Evolutionary conservation across 1,139 yeast species (phyloP).

Genomic region (Hansenula lynferdii): DNA sequence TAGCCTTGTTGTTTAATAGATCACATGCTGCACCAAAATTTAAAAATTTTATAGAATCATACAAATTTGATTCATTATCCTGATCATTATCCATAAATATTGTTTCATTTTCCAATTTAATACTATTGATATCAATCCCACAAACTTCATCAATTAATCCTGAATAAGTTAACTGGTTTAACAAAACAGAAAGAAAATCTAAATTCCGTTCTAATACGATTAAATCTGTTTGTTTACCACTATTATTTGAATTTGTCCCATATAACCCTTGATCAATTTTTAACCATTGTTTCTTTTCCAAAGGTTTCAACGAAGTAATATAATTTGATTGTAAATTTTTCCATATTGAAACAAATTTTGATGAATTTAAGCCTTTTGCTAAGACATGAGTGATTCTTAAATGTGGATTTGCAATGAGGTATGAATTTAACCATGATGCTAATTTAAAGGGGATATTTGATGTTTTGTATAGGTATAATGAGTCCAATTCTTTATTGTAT

Average conservation of each 20-base stretch:
- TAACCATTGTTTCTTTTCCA: constrained; percentile 19
- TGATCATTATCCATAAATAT: constrained; percentile 16
- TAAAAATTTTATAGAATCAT: constrained; percentile 34
- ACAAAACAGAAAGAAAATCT: constrained; percentile 66
- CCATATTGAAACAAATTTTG: constrained; percentile 33
- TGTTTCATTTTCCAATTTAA: constrained; percentile 30
- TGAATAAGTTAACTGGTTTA: constrained; percentile 74
- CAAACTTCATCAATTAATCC: constrained; percentile 79
- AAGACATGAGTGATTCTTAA: constrained; percentile 33
- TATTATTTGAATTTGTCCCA: constrained; percentile 19
- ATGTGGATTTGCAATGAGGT: constrained; percentile 32
- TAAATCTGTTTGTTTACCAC: constrained; percentile 43
- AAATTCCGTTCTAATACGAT: constrained; percentile 74
- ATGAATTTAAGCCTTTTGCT: constrained; percentile 43
- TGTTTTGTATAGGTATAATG: constrained; percentile 30
- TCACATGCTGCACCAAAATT: constrained; percentile 83
- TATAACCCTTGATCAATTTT: constrained; percentile 20
- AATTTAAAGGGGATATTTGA: constrained; percentile 33
- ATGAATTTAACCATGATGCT: constrained; percentile 28
- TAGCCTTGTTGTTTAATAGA: constrained; percentile 64
- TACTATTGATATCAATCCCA: constrained; percentile 45
- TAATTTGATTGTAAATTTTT: constrained; percentile 24
- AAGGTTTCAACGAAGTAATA: constrained; percentile 23
- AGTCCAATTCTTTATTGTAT: constrained; percentile 18
- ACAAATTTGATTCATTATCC: constrained; percentile 8